Conservation (phyloP, 345 rosid species). For the Hypericum androsaemum region DNA sequence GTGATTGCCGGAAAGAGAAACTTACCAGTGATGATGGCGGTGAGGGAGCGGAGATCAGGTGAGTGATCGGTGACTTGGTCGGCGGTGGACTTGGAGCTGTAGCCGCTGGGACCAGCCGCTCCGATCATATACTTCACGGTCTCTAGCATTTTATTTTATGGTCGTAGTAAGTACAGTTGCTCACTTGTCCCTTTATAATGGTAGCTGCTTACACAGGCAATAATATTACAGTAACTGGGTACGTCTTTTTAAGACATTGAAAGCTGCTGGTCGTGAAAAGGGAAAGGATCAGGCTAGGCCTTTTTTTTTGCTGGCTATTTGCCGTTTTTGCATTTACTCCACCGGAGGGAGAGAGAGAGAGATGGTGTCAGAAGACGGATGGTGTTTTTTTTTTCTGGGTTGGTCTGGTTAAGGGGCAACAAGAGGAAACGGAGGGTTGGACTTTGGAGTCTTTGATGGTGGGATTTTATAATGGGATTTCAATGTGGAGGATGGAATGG, state of each 20-base stretch:
- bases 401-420: constrained; percentile 14
- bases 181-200: not conserved
- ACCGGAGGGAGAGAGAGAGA: not conserved
- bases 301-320: too few relatives aligned
- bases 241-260: too few relatives aligned
- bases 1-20: not conserved
- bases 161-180: not conserved
- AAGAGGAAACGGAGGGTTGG: constrained; percentile 2
- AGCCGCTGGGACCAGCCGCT: constrained; percentile 67
- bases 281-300: too few relatives aligned
- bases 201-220: too few relatives aligned
- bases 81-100: constrained; percentile 85
- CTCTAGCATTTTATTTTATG: constrained; percentile 41
- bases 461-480: constrained; percentile 1
- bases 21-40: constrained; percentile 84
- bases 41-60: constrained; percentile 47
- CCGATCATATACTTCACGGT: constrained; percentile 72
- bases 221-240: too few relatives aligned
- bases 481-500: too few relatives aligned
- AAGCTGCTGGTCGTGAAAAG: too few relatives aligned
- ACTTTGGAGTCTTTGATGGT: not conserved
- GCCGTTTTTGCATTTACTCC: too few relatives aligned
- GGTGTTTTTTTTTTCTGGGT: constrained; percentile 25
- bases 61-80: constrained; percentile 56
- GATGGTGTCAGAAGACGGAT: not conserved